Conservation (phyloP, 2,329 filamentous ascomycete genomes). For the Nothopassalora personata region DNA sequence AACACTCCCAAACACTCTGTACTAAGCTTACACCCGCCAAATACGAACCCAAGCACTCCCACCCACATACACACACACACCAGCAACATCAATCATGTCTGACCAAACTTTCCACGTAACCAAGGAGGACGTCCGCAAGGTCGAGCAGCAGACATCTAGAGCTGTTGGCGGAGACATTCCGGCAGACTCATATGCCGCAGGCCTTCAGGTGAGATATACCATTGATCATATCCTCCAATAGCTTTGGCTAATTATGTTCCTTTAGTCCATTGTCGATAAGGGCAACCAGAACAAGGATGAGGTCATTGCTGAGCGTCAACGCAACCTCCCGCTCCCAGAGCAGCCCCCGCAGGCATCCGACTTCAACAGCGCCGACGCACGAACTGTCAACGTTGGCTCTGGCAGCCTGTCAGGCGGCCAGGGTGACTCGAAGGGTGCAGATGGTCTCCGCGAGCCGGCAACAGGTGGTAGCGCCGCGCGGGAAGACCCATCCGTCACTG, state of each 20-base stretch:
- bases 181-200: conserved; percentile 41
- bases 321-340: conserved; percentile 74
- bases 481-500: conserved; percentile 41
- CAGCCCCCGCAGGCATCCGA: conserved; percentile 71
- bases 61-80: neutral
- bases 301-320: conserved; percentile 61
- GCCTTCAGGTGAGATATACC: conserved; percentile 40
- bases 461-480: conserved; percentile 52
- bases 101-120: conserved; percentile 46
- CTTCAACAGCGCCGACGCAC: conserved; percentile 66
- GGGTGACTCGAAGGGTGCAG: conserved; percentile 41
- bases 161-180: conserved; percentile 40
- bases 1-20: neutral
- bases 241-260: neutral
- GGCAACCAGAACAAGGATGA: conserved; percentile 49
- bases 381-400: conserved; percentile 65
- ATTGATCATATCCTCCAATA: neutral
- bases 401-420: conserved; percentile 42
- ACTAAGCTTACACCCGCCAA: neutral
- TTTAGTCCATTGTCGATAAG: conserved; percentile 27
- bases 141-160: conserved; percentile 39
- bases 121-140: conserved; percentile 46
- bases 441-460: conserved; percentile 41
- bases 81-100: conserved; percentile 27
- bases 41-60: neutral